Evolutionary conservation across 495 filamentous ascomycete genomes (phyloP).

Genomic region (Penicillium tannophilum): DNA sequence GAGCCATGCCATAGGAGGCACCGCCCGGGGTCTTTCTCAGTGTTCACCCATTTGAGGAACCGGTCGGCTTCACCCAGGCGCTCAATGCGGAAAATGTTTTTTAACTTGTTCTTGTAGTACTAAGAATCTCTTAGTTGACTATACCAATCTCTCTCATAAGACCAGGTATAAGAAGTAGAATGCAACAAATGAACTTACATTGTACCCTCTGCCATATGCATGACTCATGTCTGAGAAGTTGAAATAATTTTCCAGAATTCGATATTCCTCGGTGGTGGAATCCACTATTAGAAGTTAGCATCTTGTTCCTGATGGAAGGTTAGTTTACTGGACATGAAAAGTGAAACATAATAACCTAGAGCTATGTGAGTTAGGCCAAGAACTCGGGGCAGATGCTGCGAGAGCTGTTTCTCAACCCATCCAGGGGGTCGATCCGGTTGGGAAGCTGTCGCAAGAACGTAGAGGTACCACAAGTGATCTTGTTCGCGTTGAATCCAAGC

Average conservation of each 20-base stretch:
- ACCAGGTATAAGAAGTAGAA: not conserved
- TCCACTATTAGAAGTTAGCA: conserved; percentile 1
- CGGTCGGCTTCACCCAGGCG: conserved; percentile 64
- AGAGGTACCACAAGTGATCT: not conserved
- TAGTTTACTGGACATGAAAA: not conserved
- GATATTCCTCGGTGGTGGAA: not conserved
- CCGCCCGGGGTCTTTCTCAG: conserved; percentile 25
- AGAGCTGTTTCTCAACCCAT: not conserved
- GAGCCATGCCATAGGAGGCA: conserved; percentile 69
- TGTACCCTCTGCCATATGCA: not conserved
- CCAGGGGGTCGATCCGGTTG: not conserved
- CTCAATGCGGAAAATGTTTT: conserved; percentile 58
- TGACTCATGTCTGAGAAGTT: not conserved
- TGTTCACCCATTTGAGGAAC: conserved; percentile 48
- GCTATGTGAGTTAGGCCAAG: conserved; percentile 13
- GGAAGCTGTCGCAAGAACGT: not conserved
- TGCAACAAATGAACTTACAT: not conserved
- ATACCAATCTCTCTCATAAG: too few species aligned
- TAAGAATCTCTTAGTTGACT: not conserved
- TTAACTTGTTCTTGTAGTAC: not conserved
- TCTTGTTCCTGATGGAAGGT: not conserved
- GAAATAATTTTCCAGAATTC: not conserved
- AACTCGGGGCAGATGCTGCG: not conserved
- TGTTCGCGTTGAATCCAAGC: not conserved
- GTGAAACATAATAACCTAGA: conserved; percentile 4